Percentiles rank a stretch among this genome's conserved stretches.
phyloP scores from a whole-genome alignment of 2,329 filamentous ascomycete genomes.

The Sordariomycetes sp. region DNA sequence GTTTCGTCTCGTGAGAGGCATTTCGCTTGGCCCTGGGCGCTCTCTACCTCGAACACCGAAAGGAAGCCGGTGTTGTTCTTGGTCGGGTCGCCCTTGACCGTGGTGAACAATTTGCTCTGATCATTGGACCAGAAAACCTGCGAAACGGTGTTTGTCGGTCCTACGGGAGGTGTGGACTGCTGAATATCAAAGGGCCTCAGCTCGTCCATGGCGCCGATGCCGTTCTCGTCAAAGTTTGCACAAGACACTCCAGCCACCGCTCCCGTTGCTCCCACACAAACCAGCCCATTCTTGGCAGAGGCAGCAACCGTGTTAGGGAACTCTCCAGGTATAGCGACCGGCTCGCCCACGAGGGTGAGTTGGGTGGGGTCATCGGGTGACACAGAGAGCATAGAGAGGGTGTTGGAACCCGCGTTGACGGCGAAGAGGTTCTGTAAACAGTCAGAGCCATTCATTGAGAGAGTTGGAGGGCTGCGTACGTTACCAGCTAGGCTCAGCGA shows the following conservation, averaged over 20 bases:
- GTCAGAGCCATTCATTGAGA: constrained; percentile 3
- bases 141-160: constrained; percentile 49
- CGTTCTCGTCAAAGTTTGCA: constrained; percentile 21
- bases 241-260: constrained; percentile 35
- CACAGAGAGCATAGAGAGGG: constrained; percentile 23
- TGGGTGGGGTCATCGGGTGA: constrained; percentile 28
- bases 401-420: constrained; percentile 19
- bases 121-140: constrained; percentile 51
- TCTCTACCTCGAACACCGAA: constrained; percentile 36
- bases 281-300: constrained; percentile 29
- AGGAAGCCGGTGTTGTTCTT: constrained; percentile 49
- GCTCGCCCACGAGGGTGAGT: constrained; percentile 31
- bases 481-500: constrained; percentile 37
- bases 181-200: constrained; percentile 37
- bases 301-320: constrained; percentile 44
- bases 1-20: constrained; percentile 51
- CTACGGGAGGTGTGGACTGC: constrained; percentile 49
- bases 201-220: constrained; percentile 32
- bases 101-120: constrained; percentile 39
- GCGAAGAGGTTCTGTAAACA: constrained; percentile 38
- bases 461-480: constrained; percentile 26
- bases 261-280: constrained; percentile 37
- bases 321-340: constrained; percentile 34
- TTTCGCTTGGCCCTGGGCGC: constrained; percentile 1
- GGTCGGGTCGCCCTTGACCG: constrained; percentile 50